Conservation (phyloP, 2,329 filamentous ascomycete genomes). For the Paracorniculantispora psalliotae region DNA sequence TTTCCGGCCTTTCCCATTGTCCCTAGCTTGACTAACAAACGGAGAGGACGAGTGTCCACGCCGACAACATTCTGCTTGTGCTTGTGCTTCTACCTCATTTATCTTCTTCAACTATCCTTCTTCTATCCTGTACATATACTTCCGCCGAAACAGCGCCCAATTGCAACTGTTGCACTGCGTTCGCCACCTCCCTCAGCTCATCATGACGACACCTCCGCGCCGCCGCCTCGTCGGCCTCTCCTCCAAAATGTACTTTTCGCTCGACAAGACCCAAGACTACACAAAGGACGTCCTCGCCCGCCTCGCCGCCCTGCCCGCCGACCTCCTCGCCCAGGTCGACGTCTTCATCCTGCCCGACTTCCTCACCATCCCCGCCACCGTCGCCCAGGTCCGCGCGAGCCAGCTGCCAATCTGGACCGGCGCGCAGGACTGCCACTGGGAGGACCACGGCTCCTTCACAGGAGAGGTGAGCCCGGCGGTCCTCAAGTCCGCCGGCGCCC, state of each 20-base stretch:
- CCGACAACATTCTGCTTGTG: no score
- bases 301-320: conserved; percentile 36
- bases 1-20: no score
- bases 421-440: conserved; percentile 70
- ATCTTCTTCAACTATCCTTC: no score
- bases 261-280: conserved; percentile 55
- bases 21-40: no score
- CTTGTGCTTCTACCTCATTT: no score
- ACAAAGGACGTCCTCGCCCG: conserved; percentile 44
- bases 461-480: conserved; percentile 70
- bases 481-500: conserved; percentile 62
- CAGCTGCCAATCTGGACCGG: conserved; percentile 50
- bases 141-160: no score
- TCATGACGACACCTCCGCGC: conserved; percentile 29
- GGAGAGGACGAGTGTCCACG: no score
- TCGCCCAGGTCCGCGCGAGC: conserved; percentile 41
- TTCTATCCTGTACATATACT: no score
- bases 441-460: conserved; percentile 68
- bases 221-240: conserved; percentile 68
- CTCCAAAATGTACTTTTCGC: conserved; percentile 77
- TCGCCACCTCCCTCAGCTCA: conserved; percentile 2
- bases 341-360: conserved; percentile 78
- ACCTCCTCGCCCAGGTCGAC: conserved; percentile 50
- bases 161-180: no score
- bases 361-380: conserved; percentile 55